Evolutionary conservation across 257 asterid genomes (phyloP).

Genomic region (Solanum lignicaule): DNA sequence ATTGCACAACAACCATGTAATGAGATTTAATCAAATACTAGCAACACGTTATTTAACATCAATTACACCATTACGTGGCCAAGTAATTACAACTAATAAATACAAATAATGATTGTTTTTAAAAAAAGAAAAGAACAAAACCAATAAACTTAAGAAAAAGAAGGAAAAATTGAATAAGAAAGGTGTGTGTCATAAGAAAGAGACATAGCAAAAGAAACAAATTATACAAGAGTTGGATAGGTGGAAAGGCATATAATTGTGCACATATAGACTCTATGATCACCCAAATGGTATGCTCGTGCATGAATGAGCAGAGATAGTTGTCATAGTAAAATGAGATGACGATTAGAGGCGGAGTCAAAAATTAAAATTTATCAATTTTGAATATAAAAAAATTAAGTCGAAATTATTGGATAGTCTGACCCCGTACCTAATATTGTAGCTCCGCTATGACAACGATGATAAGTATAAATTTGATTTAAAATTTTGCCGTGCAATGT

Average conservation of each 20-base stretch:
- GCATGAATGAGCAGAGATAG: not conserved
- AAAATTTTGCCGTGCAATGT: not conserved
- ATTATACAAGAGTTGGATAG: not conserved
- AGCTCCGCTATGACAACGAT: not conserved
- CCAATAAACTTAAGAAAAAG: not conserved
- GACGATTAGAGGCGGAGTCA: not conserved
- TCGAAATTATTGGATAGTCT: not conserved
- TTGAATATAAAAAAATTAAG: not conserved
- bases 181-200: not conserved
- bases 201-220: not conserved
- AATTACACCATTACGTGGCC: not conserved
- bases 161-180: not conserved
- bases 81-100: not conserved
- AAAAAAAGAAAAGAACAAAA: not conserved
- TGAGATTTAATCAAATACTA: not conserved
- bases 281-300: not conserved
- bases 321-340: not conserved
- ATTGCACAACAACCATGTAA: not conserved
- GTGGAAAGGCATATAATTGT: not conserved
- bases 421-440: not conserved
- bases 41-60: not conserved
- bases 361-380: not conserved
- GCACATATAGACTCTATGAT: not conserved
- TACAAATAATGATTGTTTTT: not conserved
- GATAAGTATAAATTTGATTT: not conserved